These are phyloP conservation scores for Cicer yamashitae DNA, from an alignment of 306 rosid species.

Conservation along the genomic window DNA sequence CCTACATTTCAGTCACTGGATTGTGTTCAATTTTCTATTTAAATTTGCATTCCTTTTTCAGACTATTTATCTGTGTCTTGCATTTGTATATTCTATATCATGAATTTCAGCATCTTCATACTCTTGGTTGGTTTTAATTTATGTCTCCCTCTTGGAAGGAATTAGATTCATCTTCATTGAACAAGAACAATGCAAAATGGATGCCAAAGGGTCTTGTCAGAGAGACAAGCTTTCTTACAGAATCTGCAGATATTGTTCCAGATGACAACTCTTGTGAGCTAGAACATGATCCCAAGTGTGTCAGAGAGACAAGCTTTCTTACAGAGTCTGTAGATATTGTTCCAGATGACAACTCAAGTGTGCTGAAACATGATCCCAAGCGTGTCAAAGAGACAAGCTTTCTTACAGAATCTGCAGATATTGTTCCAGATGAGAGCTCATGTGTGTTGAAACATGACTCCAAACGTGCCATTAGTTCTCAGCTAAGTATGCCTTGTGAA, in stretches of 20 bases:
- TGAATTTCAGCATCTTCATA: constrained; percentile 42
- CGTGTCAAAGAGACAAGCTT: constrained; percentile 62
- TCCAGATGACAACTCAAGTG: constrained; percentile 71
- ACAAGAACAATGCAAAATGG: constrained; percentile 43
- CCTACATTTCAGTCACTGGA: constrained; percentile 6
- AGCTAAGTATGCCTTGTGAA: constrained; percentile 57
- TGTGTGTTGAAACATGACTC: constrained; percentile 59
- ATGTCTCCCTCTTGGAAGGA: constrained; percentile 55
- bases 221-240: constrained; percentile 86
- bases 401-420: constrained; percentile 81
- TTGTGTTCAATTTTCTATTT: constrained; percentile 26
- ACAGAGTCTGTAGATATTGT: constrained; percentile 81
- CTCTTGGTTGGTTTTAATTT: constrained; percentile 42
- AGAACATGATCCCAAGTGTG: constrained; percentile 48
- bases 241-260: constrained; percentile 74
- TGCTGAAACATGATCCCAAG: constrained; percentile 56
- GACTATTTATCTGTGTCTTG: constrained; percentile 15
- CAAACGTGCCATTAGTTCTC: constrained; percentile 56
- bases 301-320: constrained; percentile 67
- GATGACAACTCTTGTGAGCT: constrained; percentile 70
- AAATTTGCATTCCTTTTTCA: constrained; percentile 16
- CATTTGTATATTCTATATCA: constrained; percentile 33
- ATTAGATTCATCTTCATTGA: constrained; percentile 50
- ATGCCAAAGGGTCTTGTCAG: constrained; percentile 50
- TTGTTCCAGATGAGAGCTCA: constrained; percentile 77